These are phyloP conservation scores for Fusarium fracticaudum DNA, from an alignment of 2,329 filamentous ascomycete genomes.

Conservation along the genomic window DNA sequence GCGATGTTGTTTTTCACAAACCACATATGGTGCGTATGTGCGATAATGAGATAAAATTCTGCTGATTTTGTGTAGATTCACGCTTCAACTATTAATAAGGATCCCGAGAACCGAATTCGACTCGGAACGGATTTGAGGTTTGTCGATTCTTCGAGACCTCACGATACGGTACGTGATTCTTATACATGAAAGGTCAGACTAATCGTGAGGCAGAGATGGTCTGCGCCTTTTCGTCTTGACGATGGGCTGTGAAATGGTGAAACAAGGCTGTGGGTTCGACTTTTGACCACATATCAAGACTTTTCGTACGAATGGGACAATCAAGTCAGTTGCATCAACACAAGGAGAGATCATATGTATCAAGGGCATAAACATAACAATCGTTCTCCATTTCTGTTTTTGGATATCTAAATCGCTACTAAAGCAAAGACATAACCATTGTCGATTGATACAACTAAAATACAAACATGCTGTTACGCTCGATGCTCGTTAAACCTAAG, in stretches of 20 bases:
- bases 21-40: slow-evolving; percentile 29
- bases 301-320: no score
- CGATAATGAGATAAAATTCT: not conserved
- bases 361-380: not conserved
- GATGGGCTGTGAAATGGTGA: not conserved
- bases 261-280: not conserved
- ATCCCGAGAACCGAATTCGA: slow-evolving; percentile 14
- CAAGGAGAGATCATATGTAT: not conserved
- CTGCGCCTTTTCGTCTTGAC: slow-evolving; percentile 1
- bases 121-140: slow-evolving; percentile 29
- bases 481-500: slow-evolving; percentile 3
- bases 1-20: slow-evolving; percentile 53
- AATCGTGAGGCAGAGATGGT: not conserved
- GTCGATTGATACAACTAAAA: not conserved
- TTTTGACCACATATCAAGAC: not conserved
- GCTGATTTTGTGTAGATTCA: not conserved
- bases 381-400: not conserved
- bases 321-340: not conserved
- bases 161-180: slow-evolving; percentile 7
- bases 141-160: slow-evolving; percentile 19
- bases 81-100: slow-evolving; percentile 24
- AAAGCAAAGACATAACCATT: not conserved
- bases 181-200: not conserved
- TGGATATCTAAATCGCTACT: not conserved
- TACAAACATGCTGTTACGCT: not conserved